A percentile compares a stretch with the other conserved stretches of the same genome.
Evolutionary conservation across 257 asterid genomes (phyloP).

Genomic region (Lithospermum erythrorhizon): DNA sequence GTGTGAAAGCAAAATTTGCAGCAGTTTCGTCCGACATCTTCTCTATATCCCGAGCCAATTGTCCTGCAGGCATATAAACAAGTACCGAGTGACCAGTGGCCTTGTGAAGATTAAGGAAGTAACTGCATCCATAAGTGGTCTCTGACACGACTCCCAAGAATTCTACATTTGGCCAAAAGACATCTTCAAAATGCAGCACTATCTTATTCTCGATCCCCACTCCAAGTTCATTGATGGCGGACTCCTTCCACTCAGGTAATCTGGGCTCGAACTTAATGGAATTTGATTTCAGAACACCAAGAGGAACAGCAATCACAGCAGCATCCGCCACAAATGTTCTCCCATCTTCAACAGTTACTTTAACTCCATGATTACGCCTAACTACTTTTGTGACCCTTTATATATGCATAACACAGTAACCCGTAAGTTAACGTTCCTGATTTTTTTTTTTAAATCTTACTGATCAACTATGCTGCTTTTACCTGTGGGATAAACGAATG

Average conservation of each 20-base stretch:
- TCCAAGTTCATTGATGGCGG: slow-evolving; percentile 74
- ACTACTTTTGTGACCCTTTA: slow-evolving; percentile 64
- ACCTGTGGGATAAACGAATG: slow-evolving; percentile 83
- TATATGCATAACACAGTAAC: slow-evolving; percentile 4
- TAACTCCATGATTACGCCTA: slow-evolving; percentile 73
- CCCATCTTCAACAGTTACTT: slow-evolving; percentile 79
- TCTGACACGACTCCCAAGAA: slow-evolving; percentile 93
- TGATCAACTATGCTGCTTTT: background rate
- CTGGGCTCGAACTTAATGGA: slow-evolving; percentile 68
- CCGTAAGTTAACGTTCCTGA: background rate
- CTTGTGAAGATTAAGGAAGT: slow-evolving; percentile 93
- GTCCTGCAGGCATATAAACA: slow-evolving; percentile 96
- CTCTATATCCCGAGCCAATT: slow-evolving; percentile 82
- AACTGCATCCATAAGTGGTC: slow-evolving; percentile 72
- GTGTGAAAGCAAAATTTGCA: slow-evolving; percentile 67
- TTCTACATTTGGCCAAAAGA: slow-evolving; percentile 97
- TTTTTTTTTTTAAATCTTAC: background rate
- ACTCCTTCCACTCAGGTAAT: slow-evolving; percentile 92
- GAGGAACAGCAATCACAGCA: slow-evolving; percentile 76
- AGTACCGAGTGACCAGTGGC: slow-evolving; percentile 89
- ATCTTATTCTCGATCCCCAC: slow-evolving; percentile 97
- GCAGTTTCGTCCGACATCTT: slow-evolving; percentile 85
- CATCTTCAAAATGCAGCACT: slow-evolving; percentile 57
- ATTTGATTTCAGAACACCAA: slow-evolving; percentile 83
- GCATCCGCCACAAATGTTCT: slow-evolving; percentile 83